phyloP scores from a whole-genome alignment of 441 rosid species.

The Eruca vesicaria region DNA sequence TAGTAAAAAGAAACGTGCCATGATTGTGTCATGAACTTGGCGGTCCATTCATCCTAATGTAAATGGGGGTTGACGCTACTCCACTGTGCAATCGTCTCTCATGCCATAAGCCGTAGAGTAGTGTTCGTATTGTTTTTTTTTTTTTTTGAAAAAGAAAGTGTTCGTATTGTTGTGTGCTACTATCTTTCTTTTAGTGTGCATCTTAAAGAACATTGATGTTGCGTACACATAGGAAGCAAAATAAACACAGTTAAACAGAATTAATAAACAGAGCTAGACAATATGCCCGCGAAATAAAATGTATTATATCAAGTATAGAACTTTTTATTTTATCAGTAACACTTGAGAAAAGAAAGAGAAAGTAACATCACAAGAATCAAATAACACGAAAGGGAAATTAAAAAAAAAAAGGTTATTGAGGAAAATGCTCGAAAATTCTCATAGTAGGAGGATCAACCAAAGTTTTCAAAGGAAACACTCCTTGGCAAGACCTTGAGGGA shows the following conservation, averaged over 20 bases:
- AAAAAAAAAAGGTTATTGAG: neutral
- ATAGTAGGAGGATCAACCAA: neutral
- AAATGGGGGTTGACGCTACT: too few species aligned
- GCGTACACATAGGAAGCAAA: neutral
- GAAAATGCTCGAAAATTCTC: neutral
- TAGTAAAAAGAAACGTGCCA: neutral
- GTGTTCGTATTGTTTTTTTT: too few species aligned
- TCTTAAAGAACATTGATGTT: neutral
- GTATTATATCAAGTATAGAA: neutral
- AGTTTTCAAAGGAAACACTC: conserved; percentile 19
- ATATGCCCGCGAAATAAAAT: neutral
- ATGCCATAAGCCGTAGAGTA: neutral
- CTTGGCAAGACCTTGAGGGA: conserved; percentile 35
- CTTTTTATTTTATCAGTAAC: conserved; percentile 10
- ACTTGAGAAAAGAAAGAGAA: neutral
- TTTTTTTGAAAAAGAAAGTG: too few species aligned
- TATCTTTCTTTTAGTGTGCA: neutral
- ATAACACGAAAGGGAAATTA: neutral
- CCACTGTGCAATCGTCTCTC: too few species aligned
- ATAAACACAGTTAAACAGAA: neutral
- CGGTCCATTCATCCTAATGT: neutral
- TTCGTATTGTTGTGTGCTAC: neutral
- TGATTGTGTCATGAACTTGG: neutral
- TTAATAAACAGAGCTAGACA: neutral
- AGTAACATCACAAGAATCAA: conserved; percentile 10